Evolutionary conservation across 225 moss, liverwort and hornwort genomes (phyloP), one percentile per base, ranked within the genome.

Genomic region (Sphagnum tenellum): DNA sequence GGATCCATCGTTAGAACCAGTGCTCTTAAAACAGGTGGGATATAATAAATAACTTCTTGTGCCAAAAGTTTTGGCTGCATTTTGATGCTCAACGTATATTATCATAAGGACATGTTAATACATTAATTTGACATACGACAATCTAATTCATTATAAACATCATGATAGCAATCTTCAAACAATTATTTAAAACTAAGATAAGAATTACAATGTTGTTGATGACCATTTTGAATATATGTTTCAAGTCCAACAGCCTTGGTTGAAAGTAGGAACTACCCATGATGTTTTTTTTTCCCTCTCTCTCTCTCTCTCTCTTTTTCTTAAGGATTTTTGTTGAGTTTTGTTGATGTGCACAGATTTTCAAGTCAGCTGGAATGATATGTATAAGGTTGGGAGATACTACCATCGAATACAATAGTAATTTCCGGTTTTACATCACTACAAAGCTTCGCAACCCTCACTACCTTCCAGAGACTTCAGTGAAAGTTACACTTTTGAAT

Each of bases 401-500:
- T 0, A 76, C 86, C 0, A 84, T 95, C 0, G 95, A 95, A 62
- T 95, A 95, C 68, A 88, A 95, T 6, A 70, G 50, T 3, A 89
- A 86, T 2, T 92, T 95, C 44, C 75, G 69, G 3, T 89, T 95
- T 55, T 95, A 95, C 4, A 92, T 95, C 55, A 92, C 95, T 0
- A 89, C 95, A 11, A 95, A 95, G 66, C 74, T 95, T 5, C 84
- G 89, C 5, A 95, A 95, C 53, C 95, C 95, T 7, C 95, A 95
- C 57, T 95, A 95, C 64, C 86, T 95, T 45, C 95, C 95, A 0
- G 92, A 95, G 71, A 95, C 89, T 44, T 87, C 91, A 3, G 89
- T 95, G 0, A 95, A 95, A 44, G 95, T 95, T 56, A 89, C 95
- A 3, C 76, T 95, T 45, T 79, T 95, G 0, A 92, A 95, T 68